Conservation (phyloP, 805 yeast species). For the Candida lessepsii region DNA sequence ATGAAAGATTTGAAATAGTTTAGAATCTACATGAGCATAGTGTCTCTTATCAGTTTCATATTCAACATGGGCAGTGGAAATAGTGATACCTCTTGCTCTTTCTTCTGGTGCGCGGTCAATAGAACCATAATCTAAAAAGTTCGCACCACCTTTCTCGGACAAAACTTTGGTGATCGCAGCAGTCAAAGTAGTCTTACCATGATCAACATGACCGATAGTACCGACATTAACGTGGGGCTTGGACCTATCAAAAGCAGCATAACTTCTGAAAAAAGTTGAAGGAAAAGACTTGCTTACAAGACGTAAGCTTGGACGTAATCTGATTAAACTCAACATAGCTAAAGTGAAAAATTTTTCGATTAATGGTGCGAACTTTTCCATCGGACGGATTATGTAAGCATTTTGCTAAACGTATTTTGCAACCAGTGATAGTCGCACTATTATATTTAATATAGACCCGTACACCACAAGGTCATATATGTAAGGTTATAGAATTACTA, state of each 20-base stretch:
- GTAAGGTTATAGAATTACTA: too few relatives aligned
- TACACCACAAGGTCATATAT: too few relatives aligned
- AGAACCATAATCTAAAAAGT: conserved; percentile 86
- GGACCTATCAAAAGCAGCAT: conserved; percentile 86
- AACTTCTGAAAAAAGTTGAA: conserved; percentile 24
- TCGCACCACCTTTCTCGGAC: conserved; percentile 86
- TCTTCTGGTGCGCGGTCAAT: conserved; percentile 98
- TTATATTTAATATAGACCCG: too few relatives aligned
- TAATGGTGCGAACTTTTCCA: conserved; percentile 1
- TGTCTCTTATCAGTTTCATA: conserved; percentile 88
- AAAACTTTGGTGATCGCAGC: conserved; percentile 98
- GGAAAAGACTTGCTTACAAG: neutral
- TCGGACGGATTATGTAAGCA: conserved; percentile 4
- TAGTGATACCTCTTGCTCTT: conserved; percentile 96
- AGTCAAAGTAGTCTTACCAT: conserved; percentile 96
- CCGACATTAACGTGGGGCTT: conserved; percentile 97
- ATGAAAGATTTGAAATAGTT: too few relatives aligned
- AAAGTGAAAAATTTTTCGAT: conserved; percentile 11
- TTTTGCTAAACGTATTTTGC: too few relatives aligned
- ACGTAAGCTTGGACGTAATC: conserved; percentile 7
- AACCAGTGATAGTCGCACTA: too few relatives aligned
- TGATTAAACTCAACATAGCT: conserved; percentile 5
- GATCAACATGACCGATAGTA: conserved; percentile 98
- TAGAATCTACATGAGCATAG: conserved; percentile 93
- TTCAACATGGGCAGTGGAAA: conserved; percentile 89